Percentiles rank a stretch among this genome's conserved stretches.
These are phyloP conservation scores for Penicillium sp. DNA, from an alignment of 2,329 filamentous ascomycete species.

Conservation along the genomic window DNA sequence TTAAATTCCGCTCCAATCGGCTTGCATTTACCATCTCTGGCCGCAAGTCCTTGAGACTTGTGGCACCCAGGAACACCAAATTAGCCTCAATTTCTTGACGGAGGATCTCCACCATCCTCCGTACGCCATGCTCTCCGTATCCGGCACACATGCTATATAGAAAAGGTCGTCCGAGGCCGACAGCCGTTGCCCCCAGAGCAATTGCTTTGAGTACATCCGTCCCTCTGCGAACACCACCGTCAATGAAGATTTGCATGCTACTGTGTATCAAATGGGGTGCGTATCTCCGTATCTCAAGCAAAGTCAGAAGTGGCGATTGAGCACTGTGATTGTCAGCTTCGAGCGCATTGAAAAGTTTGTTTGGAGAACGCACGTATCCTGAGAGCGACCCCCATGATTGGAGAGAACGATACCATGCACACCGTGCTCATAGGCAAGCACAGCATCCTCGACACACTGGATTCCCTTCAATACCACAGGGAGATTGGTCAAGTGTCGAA, in stretches of 20 bases:
- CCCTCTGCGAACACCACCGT: slow-evolving; percentile 64
- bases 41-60: slow-evolving; percentile 24
- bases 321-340: slow-evolving; percentile 13
- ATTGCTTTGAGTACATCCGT: slow-evolving; percentile 67
- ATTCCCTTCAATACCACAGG: slow-evolving; percentile 43
- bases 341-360: not conserved
- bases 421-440: slow-evolving; percentile 45
- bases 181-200: slow-evolving; percentile 60
- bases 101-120: slow-evolving; percentile 37
- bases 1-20: slow-evolving; percentile 32
- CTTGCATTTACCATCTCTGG: slow-evolving; percentile 33
- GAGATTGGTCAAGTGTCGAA: slow-evolving; percentile 38
- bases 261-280: slow-evolving; percentile 59
- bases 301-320: slow-evolving; percentile 54
- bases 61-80: slow-evolving; percentile 35
- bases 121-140: slow-evolving; percentile 61
- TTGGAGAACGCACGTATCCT: slow-evolving; percentile 37
- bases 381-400: slow-evolving; percentile 48
- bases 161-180: slow-evolving; percentile 62
- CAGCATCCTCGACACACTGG: slow-evolving; percentile 51
- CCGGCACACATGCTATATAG: slow-evolving; percentile 54
- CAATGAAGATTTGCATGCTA: slow-evolving; percentile 60
- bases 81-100: slow-evolving; percentile 35
- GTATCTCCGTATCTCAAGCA: slow-evolving; percentile 62
- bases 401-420: slow-evolving; percentile 46